phyloP scores from a whole-genome alignment of 768 basidiomycete species.

The Filobasidium floriforme region DNA sequence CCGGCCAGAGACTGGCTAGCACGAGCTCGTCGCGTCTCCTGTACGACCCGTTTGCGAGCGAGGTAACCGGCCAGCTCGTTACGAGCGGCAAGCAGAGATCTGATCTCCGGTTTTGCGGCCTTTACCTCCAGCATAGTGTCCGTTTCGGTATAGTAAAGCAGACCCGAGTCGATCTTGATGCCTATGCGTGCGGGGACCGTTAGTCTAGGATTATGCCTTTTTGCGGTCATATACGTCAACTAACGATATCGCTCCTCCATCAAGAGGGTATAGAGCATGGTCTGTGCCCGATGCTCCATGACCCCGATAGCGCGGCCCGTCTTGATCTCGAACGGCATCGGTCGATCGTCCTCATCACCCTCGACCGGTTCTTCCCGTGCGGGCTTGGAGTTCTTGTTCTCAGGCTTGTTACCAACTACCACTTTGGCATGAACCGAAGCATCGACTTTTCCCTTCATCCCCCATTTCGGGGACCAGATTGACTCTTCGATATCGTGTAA shows the following conservation, averaged over 20 bases:
- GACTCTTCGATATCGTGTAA: slow-evolving; percentile 90
- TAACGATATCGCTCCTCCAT: slow-evolving; percentile 75
- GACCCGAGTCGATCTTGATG: slow-evolving; percentile 65
- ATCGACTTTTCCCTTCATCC: slow-evolving; percentile 91
- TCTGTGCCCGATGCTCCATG: slow-evolving; percentile 95
- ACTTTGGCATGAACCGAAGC: slow-evolving; percentile 65
- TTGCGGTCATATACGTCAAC: slow-evolving; percentile 18
- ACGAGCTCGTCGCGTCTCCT: slow-evolving; percentile 1
- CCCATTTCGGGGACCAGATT: slow-evolving; percentile 92
- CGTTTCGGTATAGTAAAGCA: slow-evolving; percentile 89
- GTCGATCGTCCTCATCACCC: slow-evolving; percentile 38
- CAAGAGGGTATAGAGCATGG: slow-evolving; percentile 89
- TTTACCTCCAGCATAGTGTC: slow-evolving; percentile 80
- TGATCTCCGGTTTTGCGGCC: slow-evolving; percentile 68
- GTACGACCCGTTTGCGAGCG: slow-evolving; percentile 22
- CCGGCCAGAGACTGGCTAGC: background rate
- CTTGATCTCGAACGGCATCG: slow-evolving; percentile 89
- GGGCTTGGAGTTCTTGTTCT: background rate
- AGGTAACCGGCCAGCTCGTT: slow-evolving; percentile 79
- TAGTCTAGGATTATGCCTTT: slow-evolving; percentile 9
- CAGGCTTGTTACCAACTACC: background rate
- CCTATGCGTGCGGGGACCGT: slow-evolving; percentile 45
- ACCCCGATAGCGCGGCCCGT: slow-evolving; percentile 70
- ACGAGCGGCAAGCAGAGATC: slow-evolving; percentile 68
- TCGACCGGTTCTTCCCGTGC: slow-evolving; percentile 10